A percentile compares a stretch with the other conserved stretches of the same genome.
Evolutionary conservation across 2,329 filamentous ascomycete genomes (phyloP).

Genomic region (Herpotrichia juniperi): DNA sequence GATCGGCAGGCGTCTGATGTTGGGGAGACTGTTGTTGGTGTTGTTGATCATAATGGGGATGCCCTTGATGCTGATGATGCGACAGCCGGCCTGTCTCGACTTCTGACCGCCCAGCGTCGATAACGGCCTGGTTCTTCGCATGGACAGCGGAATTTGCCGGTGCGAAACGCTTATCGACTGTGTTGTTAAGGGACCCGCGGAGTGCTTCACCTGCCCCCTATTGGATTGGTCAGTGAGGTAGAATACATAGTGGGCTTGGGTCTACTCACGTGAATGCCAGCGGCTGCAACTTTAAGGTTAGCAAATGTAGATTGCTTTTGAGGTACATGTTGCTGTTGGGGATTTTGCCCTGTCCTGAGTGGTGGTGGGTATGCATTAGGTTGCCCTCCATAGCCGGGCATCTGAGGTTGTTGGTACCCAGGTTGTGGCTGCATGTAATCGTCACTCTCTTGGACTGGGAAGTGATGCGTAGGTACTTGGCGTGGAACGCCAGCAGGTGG

Average conservation of each 20-base stretch:
- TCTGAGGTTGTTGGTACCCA: constrained; percentile 12
- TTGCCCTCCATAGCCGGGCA: constrained; percentile 19
- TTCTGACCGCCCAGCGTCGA: constrained; percentile 38
- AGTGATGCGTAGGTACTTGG: constrained; percentile 28
- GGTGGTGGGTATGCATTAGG: constrained; percentile 21
- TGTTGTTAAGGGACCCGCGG: constrained; percentile 41
- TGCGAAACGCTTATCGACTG: constrained; percentile 37
- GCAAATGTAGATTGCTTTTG: constrained; percentile 34
- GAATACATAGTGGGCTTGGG: neutral
- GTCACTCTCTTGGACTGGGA: constrained; percentile 12
- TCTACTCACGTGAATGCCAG: constrained; percentile 42
- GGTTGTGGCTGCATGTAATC: constrained; percentile 24
- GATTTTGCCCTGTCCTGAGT: constrained; percentile 27
- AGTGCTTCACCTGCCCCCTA: constrained; percentile 45
- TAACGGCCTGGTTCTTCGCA: constrained; percentile 39
- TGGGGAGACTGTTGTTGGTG: neutral
- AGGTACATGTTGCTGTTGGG: constrained; percentile 21
- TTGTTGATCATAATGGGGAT: constrained; percentile 6
- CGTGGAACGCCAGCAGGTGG: constrained; percentile 40
- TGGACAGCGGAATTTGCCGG: constrained; percentile 30
- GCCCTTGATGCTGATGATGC: constrained; percentile 14
- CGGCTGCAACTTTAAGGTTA: constrained; percentile 41
- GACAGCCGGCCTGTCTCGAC: constrained; percentile 30
- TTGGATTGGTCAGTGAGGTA: constrained; percentile 1
- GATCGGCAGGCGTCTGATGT: neutral